Percentiles rank a stretch among this genome's conserved stretches.
Evolutionary conservation across 306 rosid species (phyloP).

Genomic region (Crataegus laevigata): DNA sequence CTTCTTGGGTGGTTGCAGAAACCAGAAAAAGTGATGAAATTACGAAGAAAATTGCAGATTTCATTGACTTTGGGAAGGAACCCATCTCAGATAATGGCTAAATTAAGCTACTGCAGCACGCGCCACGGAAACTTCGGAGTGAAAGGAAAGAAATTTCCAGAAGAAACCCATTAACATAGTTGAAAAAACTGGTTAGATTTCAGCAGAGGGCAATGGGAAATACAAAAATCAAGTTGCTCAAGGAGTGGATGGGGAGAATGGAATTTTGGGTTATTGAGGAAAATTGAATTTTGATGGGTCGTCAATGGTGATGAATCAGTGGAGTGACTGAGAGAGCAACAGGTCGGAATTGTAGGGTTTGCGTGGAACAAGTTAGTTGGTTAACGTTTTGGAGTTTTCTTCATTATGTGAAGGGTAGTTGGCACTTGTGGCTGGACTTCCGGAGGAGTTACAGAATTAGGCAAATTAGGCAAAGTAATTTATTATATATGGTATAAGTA

Average conservation of each 20-base stretch:
- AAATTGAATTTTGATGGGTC: background rate
- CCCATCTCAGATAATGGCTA: conserved; percentile 19
- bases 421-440: background rate
- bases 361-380: conserved; percentile 6
- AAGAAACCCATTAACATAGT: background rate
- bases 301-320: background rate
- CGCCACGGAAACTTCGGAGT: background rate
- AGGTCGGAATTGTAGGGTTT: background rate
- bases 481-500: no score
- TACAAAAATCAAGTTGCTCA: background rate
- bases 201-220: background rate
- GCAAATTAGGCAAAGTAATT: no score
- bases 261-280: background rate
- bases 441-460: no score
- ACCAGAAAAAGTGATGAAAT: conserved; percentile 22
- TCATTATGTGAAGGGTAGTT: background rate
- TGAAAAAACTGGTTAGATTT: background rate
- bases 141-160: conserved; percentile 6
- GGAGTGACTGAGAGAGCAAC: conserved; percentile 6
- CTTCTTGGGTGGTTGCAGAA: conserved; percentile 34
- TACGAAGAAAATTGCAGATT: conserved; percentile 15
- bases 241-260: background rate
- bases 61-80: conserved; percentile 21
- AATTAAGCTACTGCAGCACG: conserved; percentile 7
- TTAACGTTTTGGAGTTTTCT: conserved; percentile 9